Evolutionary conservation across 139 green algal species (phyloP).

Genomic region (Chlorella sp.): DNA sequence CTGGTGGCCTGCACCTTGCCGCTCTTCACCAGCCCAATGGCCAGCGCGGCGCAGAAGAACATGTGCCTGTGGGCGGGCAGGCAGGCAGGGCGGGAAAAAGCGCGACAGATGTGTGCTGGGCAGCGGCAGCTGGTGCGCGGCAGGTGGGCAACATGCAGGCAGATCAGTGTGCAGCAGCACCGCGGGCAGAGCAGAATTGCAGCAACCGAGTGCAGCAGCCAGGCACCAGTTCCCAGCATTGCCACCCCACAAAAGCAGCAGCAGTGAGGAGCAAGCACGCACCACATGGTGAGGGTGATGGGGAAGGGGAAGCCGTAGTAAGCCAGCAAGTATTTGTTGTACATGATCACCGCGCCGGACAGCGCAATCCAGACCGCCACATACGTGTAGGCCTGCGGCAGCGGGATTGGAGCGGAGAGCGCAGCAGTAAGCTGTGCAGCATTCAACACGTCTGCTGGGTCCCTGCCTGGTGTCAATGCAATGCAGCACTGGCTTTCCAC

Average conservation of each 20-base stretch:
- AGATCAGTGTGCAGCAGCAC: no score
- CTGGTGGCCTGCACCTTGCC: constrained; percentile 79
- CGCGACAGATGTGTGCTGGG: no score
- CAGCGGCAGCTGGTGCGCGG: no score
- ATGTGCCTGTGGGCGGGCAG: constrained; percentile 93
- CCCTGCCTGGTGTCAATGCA: no score
- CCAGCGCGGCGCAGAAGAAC: constrained; percentile 87
- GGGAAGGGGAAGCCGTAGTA: constrained; percentile 90
- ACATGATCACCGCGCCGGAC: constrained; percentile 85
- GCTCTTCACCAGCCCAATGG: constrained; percentile 66
- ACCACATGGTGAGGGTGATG: constrained; percentile 81
- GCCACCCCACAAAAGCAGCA: no score
- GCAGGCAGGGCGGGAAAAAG: no score
- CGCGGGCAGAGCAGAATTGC: no score
- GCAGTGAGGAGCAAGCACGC: no score
- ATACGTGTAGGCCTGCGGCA: constrained; percentile 65
- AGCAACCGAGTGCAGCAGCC: not conserved
- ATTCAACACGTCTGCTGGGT: not conserved
- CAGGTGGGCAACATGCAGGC: no score
- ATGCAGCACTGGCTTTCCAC: no score
- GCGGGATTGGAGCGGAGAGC: not conserved
- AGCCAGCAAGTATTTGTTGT: constrained; percentile 95
- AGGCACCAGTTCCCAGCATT: no score
- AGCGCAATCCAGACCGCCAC: constrained; percentile 89
- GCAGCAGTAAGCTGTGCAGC: not conserved